Evolutionary conservation across 2,329 filamentous ascomycete species (phyloP).

Genomic region (Penicillium psychrosexuale): DNA sequence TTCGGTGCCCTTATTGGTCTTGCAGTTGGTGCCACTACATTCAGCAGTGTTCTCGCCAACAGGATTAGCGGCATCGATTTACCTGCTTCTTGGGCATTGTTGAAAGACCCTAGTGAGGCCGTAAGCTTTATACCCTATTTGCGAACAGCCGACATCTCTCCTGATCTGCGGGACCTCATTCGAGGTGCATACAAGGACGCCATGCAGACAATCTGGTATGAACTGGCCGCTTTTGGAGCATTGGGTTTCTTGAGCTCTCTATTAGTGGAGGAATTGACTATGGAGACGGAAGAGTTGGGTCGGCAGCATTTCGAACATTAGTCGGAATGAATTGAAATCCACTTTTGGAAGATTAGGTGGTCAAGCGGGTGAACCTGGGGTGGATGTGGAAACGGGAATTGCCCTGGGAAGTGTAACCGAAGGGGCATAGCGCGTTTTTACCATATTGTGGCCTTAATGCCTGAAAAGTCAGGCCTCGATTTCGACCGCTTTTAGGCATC

Average conservation of each 20-base stretch:
- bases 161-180: not conserved
- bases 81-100: not conserved
- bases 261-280: conserved; percentile 3
- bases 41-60: not conserved
- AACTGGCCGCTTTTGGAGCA: not conserved
- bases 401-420: too few species aligned
- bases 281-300: conserved; percentile 5
- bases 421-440: too few species aligned
- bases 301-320: not conserved
- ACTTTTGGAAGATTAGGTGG: not conserved
- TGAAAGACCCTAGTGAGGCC: not conserved
- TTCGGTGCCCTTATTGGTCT: conserved; percentile 3
- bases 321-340: not conserved
- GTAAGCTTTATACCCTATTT: not conserved
- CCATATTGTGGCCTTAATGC: too few species aligned
- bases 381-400: too few species aligned
- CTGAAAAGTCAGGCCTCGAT: too few species aligned
- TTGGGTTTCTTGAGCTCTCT: conserved; percentile 1
- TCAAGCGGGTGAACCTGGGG: not conserved
- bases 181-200: conserved; percentile 1
- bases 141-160: not conserved
- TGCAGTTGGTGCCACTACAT: conserved; percentile 3
- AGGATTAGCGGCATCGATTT: not conserved
- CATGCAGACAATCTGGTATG: conserved; percentile 3
- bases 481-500: too few species aligned